These are phyloP conservation scores for Fusarium sp. DNA, from an alignment of 2,329 filamentous ascomycete species.

Conservation along the genomic window DNA sequence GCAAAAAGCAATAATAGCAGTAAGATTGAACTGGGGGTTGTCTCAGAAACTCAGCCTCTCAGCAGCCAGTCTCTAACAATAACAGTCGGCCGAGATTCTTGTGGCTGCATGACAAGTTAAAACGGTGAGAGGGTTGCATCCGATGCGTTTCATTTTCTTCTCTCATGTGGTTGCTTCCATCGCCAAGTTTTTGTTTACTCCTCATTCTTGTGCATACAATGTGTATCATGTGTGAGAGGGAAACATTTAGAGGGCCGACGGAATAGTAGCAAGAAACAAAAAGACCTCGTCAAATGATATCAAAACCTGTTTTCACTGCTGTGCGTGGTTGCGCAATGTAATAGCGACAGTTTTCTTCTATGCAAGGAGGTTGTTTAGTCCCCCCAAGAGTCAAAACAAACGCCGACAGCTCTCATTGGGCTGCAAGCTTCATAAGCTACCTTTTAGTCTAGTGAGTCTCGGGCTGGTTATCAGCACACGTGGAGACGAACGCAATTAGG, in stretches of 20 bases:
- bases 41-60: conserved; percentile 20
- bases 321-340: conserved; percentile 17
- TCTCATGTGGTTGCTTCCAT: conserved; percentile 19
- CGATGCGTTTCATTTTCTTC: conserved; percentile 16
- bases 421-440: conserved; percentile 23
- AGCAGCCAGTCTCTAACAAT: conserved; percentile 19
- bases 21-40: conserved; percentile 23
- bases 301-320: conserved; percentile 17
- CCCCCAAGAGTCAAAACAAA: conserved; percentile 2
- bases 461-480: conserved; percentile 31
- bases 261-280: conserved; percentile 1
- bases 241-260: neutral
- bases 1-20: conserved; percentile 2
- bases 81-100: conserved; percentile 11
- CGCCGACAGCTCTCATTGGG: conserved; percentile 24
- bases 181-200: conserved; percentile 1
- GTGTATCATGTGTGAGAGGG: conserved; percentile 10
- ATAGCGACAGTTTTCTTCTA: conserved; percentile 12
- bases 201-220: conserved; percentile 3
- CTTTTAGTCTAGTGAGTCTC: conserved; percentile 14
- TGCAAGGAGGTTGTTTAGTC: conserved; percentile 18
- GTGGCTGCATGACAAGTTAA: conserved; percentile 21
- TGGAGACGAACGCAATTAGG: conserved; percentile 33
- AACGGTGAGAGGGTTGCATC: conserved; percentile 34
- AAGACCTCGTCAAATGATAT: neutral